A percentile compares a stretch with the other conserved stretches of the same genome.
phyloP scores from a whole-genome alignment of 1,139 yeast species.

The Pichia sorboxylosa region DNA sequence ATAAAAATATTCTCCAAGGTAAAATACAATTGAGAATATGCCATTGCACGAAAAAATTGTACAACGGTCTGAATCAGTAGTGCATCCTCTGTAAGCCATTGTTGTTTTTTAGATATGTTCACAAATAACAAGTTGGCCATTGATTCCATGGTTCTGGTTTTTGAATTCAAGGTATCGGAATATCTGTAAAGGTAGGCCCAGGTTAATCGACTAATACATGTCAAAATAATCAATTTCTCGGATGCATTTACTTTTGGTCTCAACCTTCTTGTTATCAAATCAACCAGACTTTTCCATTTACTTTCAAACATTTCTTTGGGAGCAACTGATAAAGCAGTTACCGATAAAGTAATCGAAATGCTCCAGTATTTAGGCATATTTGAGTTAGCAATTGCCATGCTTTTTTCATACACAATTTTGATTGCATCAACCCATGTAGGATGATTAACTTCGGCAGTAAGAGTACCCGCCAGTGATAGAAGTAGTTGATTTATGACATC shows the following conservation, averaged over 20 bases:
- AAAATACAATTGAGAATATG: slow-evolving; percentile 68
- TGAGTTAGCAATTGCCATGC: slow-evolving; percentile 30
- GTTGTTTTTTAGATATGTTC: slow-evolving; percentile 45
- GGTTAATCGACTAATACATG: slow-evolving; percentile 57
- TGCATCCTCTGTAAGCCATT: slow-evolving; percentile 59
- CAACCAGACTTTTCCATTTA: slow-evolving; percentile 66
- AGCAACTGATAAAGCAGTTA: slow-evolving; percentile 70
- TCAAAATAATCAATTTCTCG: slow-evolving; percentile 53
- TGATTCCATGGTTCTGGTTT: slow-evolving; percentile 52
- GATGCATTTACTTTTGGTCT: slow-evolving; percentile 35
- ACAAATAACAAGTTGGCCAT: slow-evolving; percentile 38
- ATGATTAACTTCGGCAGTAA: slow-evolving; percentile 91
- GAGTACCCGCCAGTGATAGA: slow-evolving; percentile 69
- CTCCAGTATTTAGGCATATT: slow-evolving; percentile 56
- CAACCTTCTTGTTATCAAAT: slow-evolving; percentile 30
- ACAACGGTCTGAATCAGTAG: slow-evolving; percentile 54
- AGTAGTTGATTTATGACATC: slow-evolving; percentile 69
- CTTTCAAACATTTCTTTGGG: slow-evolving; percentile 65
- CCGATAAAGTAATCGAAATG: slow-evolving; percentile 55
- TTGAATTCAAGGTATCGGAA: slow-evolving; percentile 78
- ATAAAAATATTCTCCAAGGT: slow-evolving; percentile 66
- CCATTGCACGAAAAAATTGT: slow-evolving; percentile 63
- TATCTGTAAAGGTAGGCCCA: slow-evolving; percentile 89
- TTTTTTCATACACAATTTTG: slow-evolving; percentile 44
- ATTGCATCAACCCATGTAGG: slow-evolving; percentile 91